Evolutionary conservation across 345 rosid species (phyloP).

Genomic region (Camelina neglecta): DNA sequence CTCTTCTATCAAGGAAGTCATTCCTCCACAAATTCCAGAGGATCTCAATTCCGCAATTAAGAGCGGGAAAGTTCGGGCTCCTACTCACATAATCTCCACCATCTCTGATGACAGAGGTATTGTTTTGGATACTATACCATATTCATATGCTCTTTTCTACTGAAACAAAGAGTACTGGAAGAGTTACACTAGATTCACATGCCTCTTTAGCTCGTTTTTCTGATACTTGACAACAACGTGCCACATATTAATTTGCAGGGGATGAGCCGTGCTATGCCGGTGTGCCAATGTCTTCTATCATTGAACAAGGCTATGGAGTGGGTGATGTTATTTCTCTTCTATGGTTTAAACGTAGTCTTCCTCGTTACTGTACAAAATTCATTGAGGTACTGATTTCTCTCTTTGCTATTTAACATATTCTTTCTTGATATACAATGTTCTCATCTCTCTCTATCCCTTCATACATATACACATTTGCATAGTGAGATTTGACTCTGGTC

Average conservation of each 20-base stretch:
- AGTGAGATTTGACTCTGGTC: slow-evolving; percentile 29
- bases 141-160: not conserved
- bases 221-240: not conserved
- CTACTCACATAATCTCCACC: slow-evolving; percentile 95
- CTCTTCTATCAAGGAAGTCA: slow-evolving; percentile 74
- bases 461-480: not conserved
- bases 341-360: slow-evolving; percentile 99
- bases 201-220: slow-evolving; percentile 6
- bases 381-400: slow-evolving; percentile 64
- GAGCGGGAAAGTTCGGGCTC: slow-evolving; percentile 98
- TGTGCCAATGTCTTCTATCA: slow-evolving; percentile 96
- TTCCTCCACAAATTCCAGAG: slow-evolving; percentile 95
- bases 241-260: slow-evolving; percentile 51
- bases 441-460: not conserved
- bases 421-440: not conserved
- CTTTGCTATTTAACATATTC: not conserved
- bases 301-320: slow-evolving; percentile 89
- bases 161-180: not conserved
- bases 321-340: slow-evolving; percentile 94
- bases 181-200: slow-evolving; percentile 1
- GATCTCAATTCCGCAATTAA: slow-evolving; percentile 91
- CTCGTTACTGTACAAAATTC: slow-evolving; percentile 91
- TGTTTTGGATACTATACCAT: not conserved
- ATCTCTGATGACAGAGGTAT: slow-evolving; percentile 97
- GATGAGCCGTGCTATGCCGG: slow-evolving; percentile 99